Evolutionary conservation across 257 asterid genomes (phyloP).

Genomic region (Petrea volubilis): DNA sequence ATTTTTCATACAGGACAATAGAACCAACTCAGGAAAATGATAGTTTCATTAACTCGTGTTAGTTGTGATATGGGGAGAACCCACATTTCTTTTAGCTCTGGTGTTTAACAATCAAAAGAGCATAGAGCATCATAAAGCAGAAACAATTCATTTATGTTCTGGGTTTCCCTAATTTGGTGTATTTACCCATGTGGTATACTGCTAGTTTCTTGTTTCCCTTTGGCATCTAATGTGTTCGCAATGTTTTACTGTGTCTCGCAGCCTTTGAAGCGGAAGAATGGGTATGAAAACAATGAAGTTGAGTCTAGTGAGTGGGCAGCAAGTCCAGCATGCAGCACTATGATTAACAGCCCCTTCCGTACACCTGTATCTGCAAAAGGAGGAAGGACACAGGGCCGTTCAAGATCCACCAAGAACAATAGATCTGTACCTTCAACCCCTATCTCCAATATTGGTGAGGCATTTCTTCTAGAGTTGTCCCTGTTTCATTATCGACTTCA

Average conservation of each 20-base stretch:
- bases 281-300: slow-evolving; percentile 33
- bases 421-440: slow-evolving; percentile 68
- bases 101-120: not conserved
- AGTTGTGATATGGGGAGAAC: not conserved
- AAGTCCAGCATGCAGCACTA: slow-evolving; percentile 49
- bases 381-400: slow-evolving; percentile 57
- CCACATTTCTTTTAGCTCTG: not conserved
- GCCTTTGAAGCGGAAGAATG: slow-evolving; percentile 59
- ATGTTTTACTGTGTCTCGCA: slow-evolving; percentile 26
- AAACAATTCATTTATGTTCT: not conserved
- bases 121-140: not conserved
- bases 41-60: not conserved
- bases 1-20: not conserved
- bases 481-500: slow-evolving; percentile 1
- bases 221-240: not conserved
- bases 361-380: slow-evolving; percentile 83
- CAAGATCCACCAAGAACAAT: slow-evolving; percentile 62
- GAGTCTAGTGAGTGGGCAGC: slow-evolving; percentile 50
- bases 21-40: not conserved
- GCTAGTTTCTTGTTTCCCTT: not conserved
- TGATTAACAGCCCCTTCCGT: slow-evolving; percentile 52
- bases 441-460: slow-evolving; percentile 61
- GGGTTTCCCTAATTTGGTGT: not conserved
- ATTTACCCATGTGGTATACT: not conserved
- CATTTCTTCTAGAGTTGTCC: not conserved